Evolutionary conservation across 345 rosid genomes (phyloP).

Genomic region (Combretum micranthum): DNA sequence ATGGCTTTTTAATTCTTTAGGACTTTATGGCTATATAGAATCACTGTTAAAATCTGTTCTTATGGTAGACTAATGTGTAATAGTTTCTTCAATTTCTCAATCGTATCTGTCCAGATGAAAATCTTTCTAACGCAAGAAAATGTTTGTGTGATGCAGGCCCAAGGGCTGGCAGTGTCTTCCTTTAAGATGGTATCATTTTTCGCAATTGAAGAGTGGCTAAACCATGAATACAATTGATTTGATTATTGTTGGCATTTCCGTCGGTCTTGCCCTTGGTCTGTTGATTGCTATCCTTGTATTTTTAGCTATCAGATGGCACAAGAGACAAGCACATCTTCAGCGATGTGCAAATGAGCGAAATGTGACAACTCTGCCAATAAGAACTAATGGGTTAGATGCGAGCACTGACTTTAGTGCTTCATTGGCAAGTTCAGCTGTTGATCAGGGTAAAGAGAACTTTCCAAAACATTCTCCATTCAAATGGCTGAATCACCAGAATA

Average conservation of each 20-base stretch:
- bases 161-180: slow-evolving; percentile 20
- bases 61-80: too few relatives aligned
- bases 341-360: slow-evolving; percentile 48
- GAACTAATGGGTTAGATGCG: slow-evolving; percentile 55
- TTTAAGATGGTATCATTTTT: slow-evolving; percentile 42
- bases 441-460: slow-evolving; percentile 20
- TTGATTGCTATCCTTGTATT: slow-evolving; percentile 61
- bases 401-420: slow-evolving; percentile 69
- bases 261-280: slow-evolving; percentile 69
- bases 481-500: slow-evolving; percentile 56
- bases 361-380: slow-evolving; percentile 55
- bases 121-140: not conserved
- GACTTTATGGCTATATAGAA: too few relatives aligned
- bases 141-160: slow-evolving; percentile 8
- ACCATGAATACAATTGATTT: slow-evolving; percentile 53
- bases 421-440: slow-evolving; percentile 30
- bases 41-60: too few relatives aligned
- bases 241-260: slow-evolving; percentile 59
- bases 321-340: slow-evolving; percentile 37
- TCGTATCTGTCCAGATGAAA: not conserved
- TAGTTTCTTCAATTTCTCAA: not conserved
- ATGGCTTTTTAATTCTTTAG: too few relatives aligned
- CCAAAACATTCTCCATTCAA: slow-evolving; percentile 37
- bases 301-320: slow-evolving; percentile 60
- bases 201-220: slow-evolving; percentile 26